Evolutionary conservation across 305 asterid genomes (phyloP).

Genomic region (Solanum aculeatissimum): DNA sequence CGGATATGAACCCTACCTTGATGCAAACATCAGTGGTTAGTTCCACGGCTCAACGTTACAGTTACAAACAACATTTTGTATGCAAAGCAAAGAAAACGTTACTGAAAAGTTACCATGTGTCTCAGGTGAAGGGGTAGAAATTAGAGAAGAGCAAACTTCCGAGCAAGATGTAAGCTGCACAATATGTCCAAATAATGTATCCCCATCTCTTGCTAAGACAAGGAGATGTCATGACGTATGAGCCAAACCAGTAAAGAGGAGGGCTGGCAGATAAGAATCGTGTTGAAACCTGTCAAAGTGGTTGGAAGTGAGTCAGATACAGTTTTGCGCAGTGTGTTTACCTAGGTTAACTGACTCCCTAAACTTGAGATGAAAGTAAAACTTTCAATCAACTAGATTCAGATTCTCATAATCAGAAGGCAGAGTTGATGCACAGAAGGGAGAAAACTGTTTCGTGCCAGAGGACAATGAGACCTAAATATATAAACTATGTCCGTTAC

Average conservation of each 20-base stretch:
- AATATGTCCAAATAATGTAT: constrained; percentile 61
- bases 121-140: constrained; percentile 94
- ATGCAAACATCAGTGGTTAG: too few species aligned
- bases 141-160: constrained; percentile 89
- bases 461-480: background rate
- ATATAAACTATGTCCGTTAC: background rate
- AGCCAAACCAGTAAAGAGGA: constrained; percentile 48
- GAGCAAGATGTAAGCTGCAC: constrained; percentile 59
- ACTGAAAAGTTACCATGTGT: background rate
- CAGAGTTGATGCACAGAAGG: background rate
- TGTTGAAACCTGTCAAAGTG: constrained; percentile 57
- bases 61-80: too few species aligned
- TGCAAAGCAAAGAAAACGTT: background rate
- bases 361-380: background rate
- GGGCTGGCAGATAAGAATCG: constrained; percentile 81
- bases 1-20: background rate
- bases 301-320: background rate
- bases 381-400: background rate
- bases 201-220: constrained; percentile 54
- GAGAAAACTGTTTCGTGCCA: background rate
- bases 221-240: constrained; percentile 36
- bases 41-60: too few species aligned
- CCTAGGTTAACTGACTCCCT: background rate
- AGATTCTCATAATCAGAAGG: background rate
- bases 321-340: background rate